These are phyloP conservation scores for Colletotrichum costaricense DNA, from an alignment of 2,329 filamentous ascomycete species.

Conservation along the genomic window DNA sequence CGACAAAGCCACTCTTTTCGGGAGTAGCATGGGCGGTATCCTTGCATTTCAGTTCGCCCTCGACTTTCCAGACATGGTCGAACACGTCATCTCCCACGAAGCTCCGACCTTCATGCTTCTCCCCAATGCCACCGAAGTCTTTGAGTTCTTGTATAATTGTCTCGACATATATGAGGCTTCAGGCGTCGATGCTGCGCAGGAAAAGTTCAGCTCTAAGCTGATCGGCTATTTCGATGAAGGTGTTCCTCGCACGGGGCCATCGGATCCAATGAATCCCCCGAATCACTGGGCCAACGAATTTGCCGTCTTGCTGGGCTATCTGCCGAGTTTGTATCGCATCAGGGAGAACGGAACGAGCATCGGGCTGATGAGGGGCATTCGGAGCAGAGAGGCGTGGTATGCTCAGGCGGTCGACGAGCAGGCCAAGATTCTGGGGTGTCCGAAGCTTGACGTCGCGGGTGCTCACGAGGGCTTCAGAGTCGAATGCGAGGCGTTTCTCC, in stretches of 20 bases:
- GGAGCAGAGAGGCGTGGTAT: slow-evolving; percentile 44
- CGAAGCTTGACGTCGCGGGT: slow-evolving; percentile 41
- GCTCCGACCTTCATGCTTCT: slow-evolving; percentile 41
- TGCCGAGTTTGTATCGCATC: slow-evolving; percentile 42
- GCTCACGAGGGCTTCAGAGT: slow-evolving; percentile 46
- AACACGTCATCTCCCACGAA: slow-evolving; percentile 46
- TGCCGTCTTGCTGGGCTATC: slow-evolving; percentile 35
- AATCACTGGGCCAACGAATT: slow-evolving; percentile 47
- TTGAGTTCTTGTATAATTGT: slow-evolving; percentile 40
- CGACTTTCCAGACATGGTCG: slow-evolving; percentile 43
- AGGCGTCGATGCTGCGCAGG: slow-evolving; percentile 37
- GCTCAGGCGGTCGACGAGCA: slow-evolving; percentile 42
- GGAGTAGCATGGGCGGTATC: slow-evolving; percentile 45
- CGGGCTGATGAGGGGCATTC: slow-evolving; percentile 41
- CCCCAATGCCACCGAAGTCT: slow-evolving; percentile 39
- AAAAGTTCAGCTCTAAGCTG: slow-evolving; percentile 37
- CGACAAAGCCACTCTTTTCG: slow-evolving; percentile 42
- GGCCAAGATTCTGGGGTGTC: slow-evolving; percentile 43
- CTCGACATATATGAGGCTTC: slow-evolving; percentile 38
- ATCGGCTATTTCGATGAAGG: slow-evolving; percentile 43
- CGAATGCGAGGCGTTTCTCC: slow-evolving; percentile 42
- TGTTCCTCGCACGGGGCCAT: slow-evolving; percentile 35
- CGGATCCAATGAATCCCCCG: slow-evolving; percentile 38
- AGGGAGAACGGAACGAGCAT: slow-evolving; percentile 41
- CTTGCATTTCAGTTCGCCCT: slow-evolving; percentile 45